Evolutionary conservation across 768 basidiomycete genomes (phyloP), one percentile per base, ranked within the genome.

Genomic region (Glaciozyma martinii): DNA sequence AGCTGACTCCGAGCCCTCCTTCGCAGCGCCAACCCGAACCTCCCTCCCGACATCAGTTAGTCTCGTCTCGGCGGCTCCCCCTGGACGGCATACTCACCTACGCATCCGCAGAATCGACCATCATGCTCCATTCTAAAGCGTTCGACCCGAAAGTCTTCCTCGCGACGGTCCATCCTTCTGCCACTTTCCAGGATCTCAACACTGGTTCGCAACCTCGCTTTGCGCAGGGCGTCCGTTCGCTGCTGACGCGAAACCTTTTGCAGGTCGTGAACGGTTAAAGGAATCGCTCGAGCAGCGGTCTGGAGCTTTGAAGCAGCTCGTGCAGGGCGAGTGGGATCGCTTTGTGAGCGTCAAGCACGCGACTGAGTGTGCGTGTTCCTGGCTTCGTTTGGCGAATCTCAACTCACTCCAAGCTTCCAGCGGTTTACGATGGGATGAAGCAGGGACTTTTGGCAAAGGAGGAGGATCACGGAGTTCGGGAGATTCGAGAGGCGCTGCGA

Each of bases 321-420:
- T 99, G 15, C 93, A 97, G 75, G 91, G 97, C 72, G 95, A 98
- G 76, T 97, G 98, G 76, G 93, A 98, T 78, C 82, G 91, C 18
- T 99, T 98, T 73, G 94, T 98, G 23, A 89, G 90, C 4, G 94
- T 99, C 62, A 99, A 99, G 73, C 89, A 90, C 13, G 89, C 88
- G 13, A 94, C 89, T n/a, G 93, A 94, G 77, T 88, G 93, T 92
- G 76, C 60, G 56, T 52, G 74, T 71, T 58, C 49, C 23, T 43
- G 18, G 44, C 59, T 55, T 42, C 21, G 33, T 21, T 12, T 23
- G 58, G 47, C 13, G 30, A 54, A 10, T 23, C 1, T 12, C 23
- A 40, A 16, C 7, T 42, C 18, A 43, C 23, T 29, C 19, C 43
- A 30, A 23, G 50, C 47, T 42, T 44, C 50, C 72, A 98, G 93